phyloP scores from a whole-genome alignment of 2,329 filamentous ascomycete genomes.

The Cylindrodendrum hubeiense region DNA sequence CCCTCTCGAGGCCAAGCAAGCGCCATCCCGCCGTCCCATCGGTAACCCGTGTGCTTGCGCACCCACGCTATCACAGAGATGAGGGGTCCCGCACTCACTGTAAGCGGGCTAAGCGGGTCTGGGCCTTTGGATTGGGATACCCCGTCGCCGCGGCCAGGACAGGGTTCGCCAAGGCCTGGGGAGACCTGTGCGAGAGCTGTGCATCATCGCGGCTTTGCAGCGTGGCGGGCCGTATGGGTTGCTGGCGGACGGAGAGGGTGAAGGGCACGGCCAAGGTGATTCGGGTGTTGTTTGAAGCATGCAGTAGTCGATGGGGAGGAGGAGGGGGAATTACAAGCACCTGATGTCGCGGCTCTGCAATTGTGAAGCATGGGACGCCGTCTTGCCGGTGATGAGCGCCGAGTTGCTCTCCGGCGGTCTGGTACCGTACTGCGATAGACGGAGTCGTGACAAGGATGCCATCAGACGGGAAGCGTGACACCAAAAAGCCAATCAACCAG shows the following conservation, averaged over 20 bases:
- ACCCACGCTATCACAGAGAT: conserved; percentile 25
- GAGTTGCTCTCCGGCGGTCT: neutral
- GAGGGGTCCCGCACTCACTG: conserved; percentile 12
- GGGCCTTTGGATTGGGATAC: conserved; percentile 32
- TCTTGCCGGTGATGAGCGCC: neutral
- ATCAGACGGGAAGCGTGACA: conserved; percentile 17
- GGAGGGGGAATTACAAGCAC: conserved; percentile 18
- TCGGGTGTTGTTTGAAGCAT: neutral
- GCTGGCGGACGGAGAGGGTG: neutral
- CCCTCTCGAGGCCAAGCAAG: conserved; percentile 20
- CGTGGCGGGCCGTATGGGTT: neutral
- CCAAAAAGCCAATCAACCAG: conserved; percentile 6
- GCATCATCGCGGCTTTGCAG: conserved; percentile 22
- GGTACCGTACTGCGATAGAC: conserved; percentile 7
- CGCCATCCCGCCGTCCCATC: conserved; percentile 16
- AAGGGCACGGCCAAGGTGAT: neutral
- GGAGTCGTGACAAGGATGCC: neutral
- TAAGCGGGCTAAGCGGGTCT: conserved; percentile 33
- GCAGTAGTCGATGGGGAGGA: neutral
- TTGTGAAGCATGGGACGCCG: neutral
- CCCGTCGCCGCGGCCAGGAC: neutral
- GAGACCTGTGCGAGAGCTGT: conserved; percentile 29
- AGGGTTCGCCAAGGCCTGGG: conserved; percentile 35
- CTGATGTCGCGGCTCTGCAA: conserved; percentile 25
- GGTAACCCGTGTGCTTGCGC: conserved; percentile 28